These are phyloP conservation scores for Mycena vitilis DNA, from an alignment of 768 basidiomycete genomes.

Conservation along the genomic window DNA sequence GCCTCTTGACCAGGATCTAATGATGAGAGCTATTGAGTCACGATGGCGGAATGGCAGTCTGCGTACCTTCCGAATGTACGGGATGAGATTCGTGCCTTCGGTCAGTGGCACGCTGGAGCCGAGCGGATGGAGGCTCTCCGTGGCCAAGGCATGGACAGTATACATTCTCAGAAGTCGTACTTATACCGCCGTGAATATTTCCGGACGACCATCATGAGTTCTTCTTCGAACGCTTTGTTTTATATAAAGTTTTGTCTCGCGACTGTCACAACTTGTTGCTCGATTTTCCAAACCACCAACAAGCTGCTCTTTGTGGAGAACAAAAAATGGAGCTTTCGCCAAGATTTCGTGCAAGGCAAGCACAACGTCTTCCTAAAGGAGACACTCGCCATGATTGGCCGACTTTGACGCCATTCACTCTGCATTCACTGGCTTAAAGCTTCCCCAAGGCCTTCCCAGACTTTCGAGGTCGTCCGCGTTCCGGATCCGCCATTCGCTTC, in stretches of 20 bases:
- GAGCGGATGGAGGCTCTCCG: constrained; percentile 7
- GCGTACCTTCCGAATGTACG: constrained; percentile 10
- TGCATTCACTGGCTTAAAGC: too few relatives aligned
- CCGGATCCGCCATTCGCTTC: too few relatives aligned
- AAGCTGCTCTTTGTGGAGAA: too few relatives aligned
- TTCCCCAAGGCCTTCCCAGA: neutral
- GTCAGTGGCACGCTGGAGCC: constrained; percentile 5
- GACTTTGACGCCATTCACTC: too few relatives aligned
- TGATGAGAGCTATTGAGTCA: constrained; percentile 2
- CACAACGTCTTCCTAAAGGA: neutral
- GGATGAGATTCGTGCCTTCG: neutral
- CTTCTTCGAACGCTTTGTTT: neutral
- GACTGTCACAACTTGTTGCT: too few relatives aligned
- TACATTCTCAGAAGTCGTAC: neutral
- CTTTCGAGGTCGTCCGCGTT: neutral
- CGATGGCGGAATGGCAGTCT: constrained; percentile 4
- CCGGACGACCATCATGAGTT: neutral
- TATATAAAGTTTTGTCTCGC: neutral
- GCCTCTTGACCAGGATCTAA: constrained; percentile 4
- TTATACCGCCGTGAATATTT: neutral
- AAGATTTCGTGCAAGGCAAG: neutral
- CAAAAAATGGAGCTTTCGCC: too few relatives aligned
- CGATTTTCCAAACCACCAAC: too few relatives aligned
- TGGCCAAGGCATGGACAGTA: constrained; percentile 13
- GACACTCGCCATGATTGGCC: neutral